phyloP scores from a whole-genome alignment of 2,329 filamentous ascomycete species.

The Phaeosphaeria sp. region DNA sequence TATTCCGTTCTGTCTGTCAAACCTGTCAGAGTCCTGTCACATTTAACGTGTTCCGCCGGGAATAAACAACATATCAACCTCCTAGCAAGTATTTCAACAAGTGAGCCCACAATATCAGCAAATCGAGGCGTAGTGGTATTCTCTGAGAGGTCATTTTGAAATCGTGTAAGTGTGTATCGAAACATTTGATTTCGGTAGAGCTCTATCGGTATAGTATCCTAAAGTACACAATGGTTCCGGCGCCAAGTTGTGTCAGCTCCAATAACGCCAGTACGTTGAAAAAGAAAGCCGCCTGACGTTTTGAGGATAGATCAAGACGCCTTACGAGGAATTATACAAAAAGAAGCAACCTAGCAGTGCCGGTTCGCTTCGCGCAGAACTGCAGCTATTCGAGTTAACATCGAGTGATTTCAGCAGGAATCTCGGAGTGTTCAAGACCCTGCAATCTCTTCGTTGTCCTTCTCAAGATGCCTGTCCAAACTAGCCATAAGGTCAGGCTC shows the following conservation, averaged over 20 bases:
- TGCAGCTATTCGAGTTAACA: background rate
- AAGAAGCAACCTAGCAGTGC: background rate
- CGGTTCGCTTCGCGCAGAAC: background rate
- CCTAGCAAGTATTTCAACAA: too few relatives aligned
- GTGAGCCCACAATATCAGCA: background rate
- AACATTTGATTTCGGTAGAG: background rate
- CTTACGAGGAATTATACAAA: background rate
- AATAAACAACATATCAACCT: background rate
- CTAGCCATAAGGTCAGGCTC: slow-evolving; percentile 57
- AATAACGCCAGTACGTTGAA: background rate
- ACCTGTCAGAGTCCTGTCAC: background rate
- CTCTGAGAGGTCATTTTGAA: background rate
- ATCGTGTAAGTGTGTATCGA: background rate
- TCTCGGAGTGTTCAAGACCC: slow-evolving; percentile 11
- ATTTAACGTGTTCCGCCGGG: background rate
- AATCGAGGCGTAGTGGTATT: too few relatives aligned
- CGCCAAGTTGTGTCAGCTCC: background rate
- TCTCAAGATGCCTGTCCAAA: slow-evolving; percentile 54
- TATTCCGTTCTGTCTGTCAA: too few relatives aligned
- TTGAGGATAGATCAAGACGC: background rate
- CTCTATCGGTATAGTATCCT: background rate
- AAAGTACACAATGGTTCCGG: background rate
- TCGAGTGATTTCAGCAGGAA: background rate
- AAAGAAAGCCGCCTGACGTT: background rate
- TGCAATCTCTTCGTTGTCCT: slow-evolving; percentile 32